phyloP scores from a whole-genome alignment of 2,329 filamentous ascomycete genomes.

The Talaromyces albobiverticillius region DNA sequence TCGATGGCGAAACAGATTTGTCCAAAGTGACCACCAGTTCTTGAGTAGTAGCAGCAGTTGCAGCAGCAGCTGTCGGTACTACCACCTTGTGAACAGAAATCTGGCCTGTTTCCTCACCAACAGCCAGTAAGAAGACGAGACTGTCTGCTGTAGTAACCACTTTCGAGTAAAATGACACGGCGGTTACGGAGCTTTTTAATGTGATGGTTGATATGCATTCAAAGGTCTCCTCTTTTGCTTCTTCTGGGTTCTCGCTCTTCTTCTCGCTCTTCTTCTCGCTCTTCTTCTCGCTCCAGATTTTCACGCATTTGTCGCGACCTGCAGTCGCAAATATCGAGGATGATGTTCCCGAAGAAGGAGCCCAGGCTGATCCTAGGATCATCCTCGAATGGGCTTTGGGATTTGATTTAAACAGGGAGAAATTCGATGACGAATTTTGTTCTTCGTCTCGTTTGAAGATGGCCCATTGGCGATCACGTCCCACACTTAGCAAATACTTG shows the following conservation, averaged over 20 bases:
- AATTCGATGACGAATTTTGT: constrained; percentile 46
- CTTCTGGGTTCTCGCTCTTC: constrained; percentile 21
- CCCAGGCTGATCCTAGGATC: constrained; percentile 88
- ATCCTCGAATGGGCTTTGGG: constrained; percentile 87
- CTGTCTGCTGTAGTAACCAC: neutral
- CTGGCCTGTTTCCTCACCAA: constrained; percentile 47
- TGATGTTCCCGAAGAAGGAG: constrained; percentile 45
- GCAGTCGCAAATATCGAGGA: constrained; percentile 73
- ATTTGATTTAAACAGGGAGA: constrained; percentile 62
- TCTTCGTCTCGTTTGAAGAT: constrained; percentile 62
- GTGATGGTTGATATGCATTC: constrained; percentile 54
- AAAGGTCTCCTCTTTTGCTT: constrained; percentile 37
- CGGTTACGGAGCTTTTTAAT: constrained; percentile 63
- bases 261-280: too few relatives aligned
- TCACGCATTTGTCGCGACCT: constrained; percentile 81
- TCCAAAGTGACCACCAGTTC: constrained; percentile 31
- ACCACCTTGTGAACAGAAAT: constrained; percentile 38
- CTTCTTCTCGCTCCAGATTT: constrained; percentile 63
- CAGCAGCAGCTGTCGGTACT: constrained; percentile 21
- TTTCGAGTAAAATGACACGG: constrained; percentile 61
- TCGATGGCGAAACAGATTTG: constrained; percentile 54
- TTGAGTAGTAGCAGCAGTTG: constrained; percentile 29
- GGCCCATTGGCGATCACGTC: constrained; percentile 87
- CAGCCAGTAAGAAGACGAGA: constrained; percentile 39
- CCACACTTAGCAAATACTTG: constrained; percentile 75